These are phyloP conservation scores for Fragaria nilgerrensis DNA, from an alignment of 306 rosid species.

Conservation along the genomic window DNA sequence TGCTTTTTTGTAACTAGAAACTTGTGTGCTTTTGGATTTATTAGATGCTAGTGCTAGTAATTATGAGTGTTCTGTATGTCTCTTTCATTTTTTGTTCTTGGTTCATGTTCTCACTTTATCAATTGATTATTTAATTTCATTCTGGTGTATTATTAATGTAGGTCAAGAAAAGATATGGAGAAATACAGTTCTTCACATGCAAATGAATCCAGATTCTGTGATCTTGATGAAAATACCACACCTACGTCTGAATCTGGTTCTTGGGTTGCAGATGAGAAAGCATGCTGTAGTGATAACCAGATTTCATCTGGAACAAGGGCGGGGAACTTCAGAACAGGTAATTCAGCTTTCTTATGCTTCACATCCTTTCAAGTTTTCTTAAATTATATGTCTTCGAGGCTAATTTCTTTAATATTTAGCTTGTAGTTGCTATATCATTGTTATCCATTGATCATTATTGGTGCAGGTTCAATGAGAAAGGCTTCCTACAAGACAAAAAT, in stretches of 20 bases:
- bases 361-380: background rate
- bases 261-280: constrained; percentile 70
- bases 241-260: constrained; percentile 77
- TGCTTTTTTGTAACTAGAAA: background rate
- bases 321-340: constrained; percentile 53
- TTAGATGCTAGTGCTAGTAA: background rate
- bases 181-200: constrained; percentile 38
- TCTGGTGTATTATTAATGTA: constrained; percentile 26
- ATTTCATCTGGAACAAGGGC: constrained; percentile 49
- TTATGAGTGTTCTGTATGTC: background rate
- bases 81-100: background rate
- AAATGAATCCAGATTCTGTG: constrained; percentile 45
- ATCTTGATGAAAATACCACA: constrained; percentile 46
- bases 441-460: constrained; percentile 7
- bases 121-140: background rate
- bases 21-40: background rate
- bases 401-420: constrained; percentile 1
- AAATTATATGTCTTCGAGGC: background rate
- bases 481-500: constrained; percentile 42
- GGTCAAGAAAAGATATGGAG: constrained; percentile 52
- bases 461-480: constrained; percentile 57
- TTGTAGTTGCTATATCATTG: constrained; percentile 10
- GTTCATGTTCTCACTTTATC: background rate
- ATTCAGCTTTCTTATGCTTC: constrained; percentile 4
- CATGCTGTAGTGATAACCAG: constrained; percentile 76